phyloP scores from a whole-genome alignment of 2,329 filamentous ascomycete genomes.

The Didymella keratinophila region DNA sequence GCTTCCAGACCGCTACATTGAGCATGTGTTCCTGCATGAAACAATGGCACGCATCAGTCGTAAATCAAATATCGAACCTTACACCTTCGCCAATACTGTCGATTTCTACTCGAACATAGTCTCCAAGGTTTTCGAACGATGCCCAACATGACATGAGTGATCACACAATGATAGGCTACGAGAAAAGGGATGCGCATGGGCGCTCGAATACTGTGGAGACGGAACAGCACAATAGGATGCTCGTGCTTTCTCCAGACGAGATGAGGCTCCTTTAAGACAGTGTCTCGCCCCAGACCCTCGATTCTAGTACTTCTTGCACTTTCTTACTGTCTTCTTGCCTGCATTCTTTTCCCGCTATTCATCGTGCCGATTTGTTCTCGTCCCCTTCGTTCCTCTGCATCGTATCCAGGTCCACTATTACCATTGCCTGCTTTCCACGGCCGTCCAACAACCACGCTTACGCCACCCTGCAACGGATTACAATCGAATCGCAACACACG shows the following conservation, averaged over 20 bases:
- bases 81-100: background rate
- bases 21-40: background rate
- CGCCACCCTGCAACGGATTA: background rate
- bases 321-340: background rate
- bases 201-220: constrained; percentile 5
- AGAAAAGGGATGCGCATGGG: constrained; percentile 15
- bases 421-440: background rate
- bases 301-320: background rate
- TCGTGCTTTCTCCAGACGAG: constrained; percentile 22
- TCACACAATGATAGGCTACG: background rate
- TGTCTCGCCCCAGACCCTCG: constrained; percentile 8
- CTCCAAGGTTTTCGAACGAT: background rate
- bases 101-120: background rate
- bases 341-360: no score
- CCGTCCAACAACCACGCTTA: background rate
- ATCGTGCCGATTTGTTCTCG: no score
- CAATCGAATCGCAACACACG: background rate
- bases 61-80: background rate
- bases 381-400: background rate
- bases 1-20: constrained; percentile 18
- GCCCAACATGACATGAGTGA: background rate
- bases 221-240: constrained; percentile 14
- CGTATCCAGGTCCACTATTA: no score
- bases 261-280: constrained; percentile 14
- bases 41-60: background rate